phyloP scores from a whole-genome alignment of 352 stramenopile genomes.

The Phytophthora idaei region DNA sequence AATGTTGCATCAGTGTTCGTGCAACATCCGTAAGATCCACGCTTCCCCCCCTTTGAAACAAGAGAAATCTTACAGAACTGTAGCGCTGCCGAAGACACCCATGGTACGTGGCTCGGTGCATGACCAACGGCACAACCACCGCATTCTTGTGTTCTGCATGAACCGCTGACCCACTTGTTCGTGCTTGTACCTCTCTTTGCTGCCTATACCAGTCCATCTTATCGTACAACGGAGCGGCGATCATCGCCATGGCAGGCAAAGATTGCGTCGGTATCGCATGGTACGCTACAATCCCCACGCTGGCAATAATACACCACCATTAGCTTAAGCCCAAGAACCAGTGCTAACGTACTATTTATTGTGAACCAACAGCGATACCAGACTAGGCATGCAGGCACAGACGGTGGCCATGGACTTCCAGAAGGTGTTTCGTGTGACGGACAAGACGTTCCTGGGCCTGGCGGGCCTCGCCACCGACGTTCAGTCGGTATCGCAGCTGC shows the following conservation, averaged over 20 bases:
- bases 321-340: not conserved
- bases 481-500: conserved; percentile 95
- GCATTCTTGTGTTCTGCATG: not conserved
- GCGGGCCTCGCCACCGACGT: conserved; percentile 98
- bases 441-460: conserved; percentile 96
- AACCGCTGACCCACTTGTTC: not conserved
- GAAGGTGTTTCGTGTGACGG: conserved; percentile 98
- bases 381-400: conserved; percentile 96
- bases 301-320: not conserved
- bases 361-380: conserved; percentile 86
- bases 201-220: conserved; percentile 69
- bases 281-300: conserved; percentile 35
- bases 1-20: conserved; percentile 6
- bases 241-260: conserved; percentile 99
- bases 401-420: conserved; percentile 98
- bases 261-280: conserved; percentile 99
- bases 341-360: conserved; percentile 9
- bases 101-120: conserved; percentile 38
- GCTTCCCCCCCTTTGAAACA: conserved; percentile 15
- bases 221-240: conserved; percentile 98
- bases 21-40: conserved; percentile 25
- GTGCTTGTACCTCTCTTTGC: not conserved
- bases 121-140: not conserved
- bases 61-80: conserved; percentile 36
- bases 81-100: conserved; percentile 2